Percentiles rank a stretch among this genome's conserved stretches.
Conservation (phyloP, 805 yeast genomes). For the Tetrapisispora nanseiensis region DNA sequence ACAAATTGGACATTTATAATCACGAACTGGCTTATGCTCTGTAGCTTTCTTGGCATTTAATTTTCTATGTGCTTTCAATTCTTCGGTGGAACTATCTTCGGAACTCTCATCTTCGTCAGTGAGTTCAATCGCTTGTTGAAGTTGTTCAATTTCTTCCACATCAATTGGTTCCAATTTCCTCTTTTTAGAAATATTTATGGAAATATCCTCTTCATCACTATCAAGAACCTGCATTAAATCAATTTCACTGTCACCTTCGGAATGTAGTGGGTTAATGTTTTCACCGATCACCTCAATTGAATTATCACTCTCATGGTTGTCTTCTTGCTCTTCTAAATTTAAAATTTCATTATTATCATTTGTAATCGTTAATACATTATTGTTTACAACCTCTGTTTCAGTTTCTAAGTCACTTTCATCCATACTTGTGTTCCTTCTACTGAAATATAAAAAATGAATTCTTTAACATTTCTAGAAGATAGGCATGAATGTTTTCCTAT, state of each 20-base stretch:
- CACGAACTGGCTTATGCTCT: conserved; percentile 26
- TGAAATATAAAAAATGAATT: background rate
- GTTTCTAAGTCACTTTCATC: background rate
- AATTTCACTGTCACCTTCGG: background rate
- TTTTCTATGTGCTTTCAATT: conserved; percentile 2
- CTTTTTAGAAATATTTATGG: background rate
- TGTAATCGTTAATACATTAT: background rate
- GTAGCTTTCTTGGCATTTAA: conserved; percentile 12
- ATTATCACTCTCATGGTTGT: background rate
- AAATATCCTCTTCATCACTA: background rate
- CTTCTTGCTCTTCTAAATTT: background rate
- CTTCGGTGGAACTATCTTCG: conserved; percentile 1
- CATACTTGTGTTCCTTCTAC: background rate
- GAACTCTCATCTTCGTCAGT: conserved; percentile 29
- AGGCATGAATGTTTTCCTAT: too few relatives aligned
- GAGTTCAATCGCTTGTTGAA: conserved; percentile 32
- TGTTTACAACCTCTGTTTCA: background rate
- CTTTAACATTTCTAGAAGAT: too few relatives aligned
- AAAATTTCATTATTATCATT: background rate
- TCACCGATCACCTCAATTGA: background rate
- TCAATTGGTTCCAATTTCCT: conserved; percentile 1
- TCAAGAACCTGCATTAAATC: conserved; percentile 1
- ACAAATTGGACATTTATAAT: conserved; percentile 44
- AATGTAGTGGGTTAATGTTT: background rate
- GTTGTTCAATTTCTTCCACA: conserved; percentile 18